phyloP scores from a whole-genome alignment of 768 basidiomycete genomes.

The Podaxis sp. region DNA sequence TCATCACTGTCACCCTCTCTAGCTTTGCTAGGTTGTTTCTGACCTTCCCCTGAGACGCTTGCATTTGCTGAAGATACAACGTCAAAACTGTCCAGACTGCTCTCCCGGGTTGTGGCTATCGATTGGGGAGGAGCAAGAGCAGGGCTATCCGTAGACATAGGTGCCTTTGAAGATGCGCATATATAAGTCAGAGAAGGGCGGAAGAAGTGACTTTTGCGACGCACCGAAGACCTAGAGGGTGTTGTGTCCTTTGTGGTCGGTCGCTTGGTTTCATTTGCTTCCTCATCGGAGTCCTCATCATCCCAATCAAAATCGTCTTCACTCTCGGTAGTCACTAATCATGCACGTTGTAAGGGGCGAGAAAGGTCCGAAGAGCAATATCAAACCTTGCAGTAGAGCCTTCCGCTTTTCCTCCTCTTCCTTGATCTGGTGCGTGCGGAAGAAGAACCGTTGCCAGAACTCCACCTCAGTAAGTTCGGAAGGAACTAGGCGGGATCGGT shows the following conservation, averaged over 20 bases:
- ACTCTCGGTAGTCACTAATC: conserved; percentile 54
- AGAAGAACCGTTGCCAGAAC: conserved; percentile 92
- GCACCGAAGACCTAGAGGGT: conserved; percentile 9
- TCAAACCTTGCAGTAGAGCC: conserved; percentile 67
- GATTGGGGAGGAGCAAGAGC: conserved; percentile 29
- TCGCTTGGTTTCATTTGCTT: conserved; percentile 27
- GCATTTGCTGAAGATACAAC: conserved; percentile 57
- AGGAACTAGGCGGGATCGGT: conserved; percentile 51
- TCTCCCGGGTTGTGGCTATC: conserved; percentile 46
- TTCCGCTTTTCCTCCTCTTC: conserved; percentile 78
- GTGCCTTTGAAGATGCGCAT: neutral
- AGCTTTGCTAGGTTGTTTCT: conserved; percentile 22
- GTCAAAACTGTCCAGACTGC: conserved; percentile 69
- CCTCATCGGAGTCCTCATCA: conserved; percentile 93
- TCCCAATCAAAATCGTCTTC: conserved; percentile 95
- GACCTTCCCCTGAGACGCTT: conserved; percentile 39
- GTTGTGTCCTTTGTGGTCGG: conserved; percentile 10
- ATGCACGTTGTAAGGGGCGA: neutral
- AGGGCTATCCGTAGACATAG: conserved; percentile 16
- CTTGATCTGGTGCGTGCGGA: conserved; percentile 79
- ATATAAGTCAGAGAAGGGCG: conserved; percentile 6
- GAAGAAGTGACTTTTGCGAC: neutral
- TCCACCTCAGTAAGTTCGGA: conserved; percentile 54
- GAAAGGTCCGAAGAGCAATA: neutral
- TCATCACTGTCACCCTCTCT: conserved; percentile 27